phyloP scores from a whole-genome alignment of 306 rosid species.

The Crotalaria pallida region DNA sequence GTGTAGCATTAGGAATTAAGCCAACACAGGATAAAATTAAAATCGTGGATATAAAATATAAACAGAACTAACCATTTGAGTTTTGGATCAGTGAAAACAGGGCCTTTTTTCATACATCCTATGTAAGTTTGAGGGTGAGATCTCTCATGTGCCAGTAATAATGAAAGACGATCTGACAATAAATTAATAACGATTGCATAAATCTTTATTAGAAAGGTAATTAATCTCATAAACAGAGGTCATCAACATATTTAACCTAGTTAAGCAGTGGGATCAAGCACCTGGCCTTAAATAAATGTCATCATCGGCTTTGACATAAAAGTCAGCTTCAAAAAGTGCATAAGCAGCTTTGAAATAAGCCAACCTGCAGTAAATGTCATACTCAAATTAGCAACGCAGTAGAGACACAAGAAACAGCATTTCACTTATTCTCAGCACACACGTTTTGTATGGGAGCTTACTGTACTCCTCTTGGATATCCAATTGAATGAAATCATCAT shows the following conservation, averaged over 20 bases:
- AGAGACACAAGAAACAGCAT: constrained; percentile 6
- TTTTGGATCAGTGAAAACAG: constrained; percentile 92
- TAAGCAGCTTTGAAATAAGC: constrained; percentile 96
- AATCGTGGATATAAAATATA: not conserved
- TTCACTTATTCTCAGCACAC: constrained; percentile 41
- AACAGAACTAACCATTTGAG: constrained; percentile 75
- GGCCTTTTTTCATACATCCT: constrained; percentile 99
- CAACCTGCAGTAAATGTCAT: constrained; percentile 50
- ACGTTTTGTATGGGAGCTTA: constrained; percentile 99
- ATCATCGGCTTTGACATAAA: constrained; percentile 93
- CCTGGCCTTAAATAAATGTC: constrained; percentile 99
- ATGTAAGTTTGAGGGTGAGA: constrained; percentile 86
- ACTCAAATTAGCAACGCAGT: constrained; percentile 17
- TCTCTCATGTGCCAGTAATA: constrained; percentile 72
- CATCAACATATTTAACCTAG: not conserved
- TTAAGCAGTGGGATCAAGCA: constrained; percentile 14
- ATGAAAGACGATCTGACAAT: constrained; percentile 82
- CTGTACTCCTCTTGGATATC: constrained; percentile 98
- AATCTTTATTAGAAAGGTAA: not conserved
- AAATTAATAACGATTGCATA: constrained; percentile 22
- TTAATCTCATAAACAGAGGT: constrained; percentile 13
- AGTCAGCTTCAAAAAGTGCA: constrained; percentile 80
- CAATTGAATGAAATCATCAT: constrained; percentile 79
- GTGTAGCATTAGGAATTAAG: not conserved
- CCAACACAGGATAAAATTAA: not conserved